Evolutionary conservation across 1,139 yeast species (phyloP).

Genomic region (Entelexis paramagnoliae): DNA sequence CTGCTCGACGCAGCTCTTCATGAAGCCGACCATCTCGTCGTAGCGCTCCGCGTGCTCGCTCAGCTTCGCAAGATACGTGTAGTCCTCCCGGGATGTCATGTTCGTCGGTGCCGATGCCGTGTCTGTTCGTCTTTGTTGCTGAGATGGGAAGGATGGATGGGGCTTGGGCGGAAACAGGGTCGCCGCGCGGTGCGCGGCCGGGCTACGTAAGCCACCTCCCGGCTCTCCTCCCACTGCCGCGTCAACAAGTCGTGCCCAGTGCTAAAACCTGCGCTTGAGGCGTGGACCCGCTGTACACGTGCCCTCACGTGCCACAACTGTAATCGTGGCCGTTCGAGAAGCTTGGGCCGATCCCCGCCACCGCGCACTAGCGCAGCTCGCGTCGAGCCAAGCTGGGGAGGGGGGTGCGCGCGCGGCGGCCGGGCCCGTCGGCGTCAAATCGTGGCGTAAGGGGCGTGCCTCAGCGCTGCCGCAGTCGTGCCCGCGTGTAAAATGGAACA

Average conservation of each 20-base stretch:
- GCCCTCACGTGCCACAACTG: background rate
- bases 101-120: background rate
- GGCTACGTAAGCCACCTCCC: slow-evolving; percentile 6
- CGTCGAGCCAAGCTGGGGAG: too few relatives aligned
- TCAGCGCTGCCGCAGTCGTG: too few relatives aligned
- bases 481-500: too few relatives aligned
- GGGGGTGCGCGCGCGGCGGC: too few relatives aligned
- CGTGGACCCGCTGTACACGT: background rate
- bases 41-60: slow-evolving; percentile 99
- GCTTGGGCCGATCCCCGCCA: background rate
- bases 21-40: slow-evolving; percentile 97
- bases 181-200: slow-evolving; percentile 7
- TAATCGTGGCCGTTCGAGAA: slow-evolving; percentile 5
- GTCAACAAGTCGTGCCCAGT: background rate
- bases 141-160: slow-evolving; percentile 5
- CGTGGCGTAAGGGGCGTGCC: too few relatives aligned
- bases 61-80: slow-evolving; percentile 95
- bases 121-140: background rate
- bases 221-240: background rate
- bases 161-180: slow-evolving; percentile 8
- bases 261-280: background rate
- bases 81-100: slow-evolving; percentile 92
- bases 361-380: background rate
- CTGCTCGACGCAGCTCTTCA: slow-evolving; percentile 94
- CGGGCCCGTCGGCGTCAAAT: too few relatives aligned